phyloP scores from a whole-genome alignment of 2,329 filamentous ascomycete genomes.

The Ophidiomyces ophidiicola region DNA sequence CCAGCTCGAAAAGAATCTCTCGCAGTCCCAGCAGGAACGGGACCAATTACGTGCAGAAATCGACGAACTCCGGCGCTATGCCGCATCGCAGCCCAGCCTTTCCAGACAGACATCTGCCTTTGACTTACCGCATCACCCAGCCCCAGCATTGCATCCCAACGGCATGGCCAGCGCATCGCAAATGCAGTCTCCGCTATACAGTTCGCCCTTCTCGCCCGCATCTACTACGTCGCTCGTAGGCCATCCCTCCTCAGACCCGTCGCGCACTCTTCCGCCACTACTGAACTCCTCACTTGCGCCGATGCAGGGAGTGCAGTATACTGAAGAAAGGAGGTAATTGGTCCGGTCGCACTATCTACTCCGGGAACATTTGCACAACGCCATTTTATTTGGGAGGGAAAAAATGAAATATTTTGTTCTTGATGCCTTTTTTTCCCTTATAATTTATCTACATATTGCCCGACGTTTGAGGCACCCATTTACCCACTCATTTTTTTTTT shows the following conservation, averaged over 20 bases:
- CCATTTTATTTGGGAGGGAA: not conserved
- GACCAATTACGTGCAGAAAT: slow-evolving; percentile 26
- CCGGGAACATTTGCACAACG: not conserved
- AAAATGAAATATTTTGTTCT: no score
- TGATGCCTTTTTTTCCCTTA: no score
- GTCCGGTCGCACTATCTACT: no score
- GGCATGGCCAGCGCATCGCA: slow-evolving; percentile 17
- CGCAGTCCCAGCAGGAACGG: slow-evolving; percentile 29
- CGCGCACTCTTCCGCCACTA: slow-evolving; percentile 37
- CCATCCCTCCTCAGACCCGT: slow-evolving; percentile 28
- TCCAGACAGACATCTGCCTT: slow-evolving; percentile 26
- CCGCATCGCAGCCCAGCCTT: slow-evolving; percentile 26
- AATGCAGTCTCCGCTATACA: slow-evolving; percentile 20
- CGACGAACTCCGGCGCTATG: slow-evolving; percentile 24
- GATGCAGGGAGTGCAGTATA: slow-evolving; percentile 42
- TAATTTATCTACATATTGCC: no score
- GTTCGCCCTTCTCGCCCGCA: slow-evolving; percentile 12
- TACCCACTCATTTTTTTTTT: not conserved
- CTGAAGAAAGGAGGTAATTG: slow-evolving; percentile 34
- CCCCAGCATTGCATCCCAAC: slow-evolving; percentile 22
- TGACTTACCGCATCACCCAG: slow-evolving; percentile 21
- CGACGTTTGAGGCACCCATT: no score
- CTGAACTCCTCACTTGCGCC: slow-evolving; percentile 34
- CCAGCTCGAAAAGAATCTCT: slow-evolving; percentile 32
- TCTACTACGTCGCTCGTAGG: slow-evolving; percentile 17